Evolutionary conservation across 1,284 basidiomycete genomes (phyloP).

Genomic region (Apiotrichum veenhuisii): DNA sequence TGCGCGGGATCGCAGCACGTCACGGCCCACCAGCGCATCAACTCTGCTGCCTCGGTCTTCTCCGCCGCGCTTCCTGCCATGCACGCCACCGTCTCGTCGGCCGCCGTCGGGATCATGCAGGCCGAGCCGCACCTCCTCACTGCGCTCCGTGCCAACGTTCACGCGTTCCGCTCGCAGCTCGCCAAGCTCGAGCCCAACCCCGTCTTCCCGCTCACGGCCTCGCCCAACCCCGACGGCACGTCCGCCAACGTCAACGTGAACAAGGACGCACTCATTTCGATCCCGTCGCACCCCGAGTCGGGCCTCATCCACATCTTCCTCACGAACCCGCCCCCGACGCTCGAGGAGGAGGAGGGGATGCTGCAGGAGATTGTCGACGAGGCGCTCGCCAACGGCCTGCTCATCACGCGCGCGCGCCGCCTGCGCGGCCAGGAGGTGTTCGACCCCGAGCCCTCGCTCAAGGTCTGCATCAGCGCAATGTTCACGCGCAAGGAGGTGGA

Average conservation of each 20-base stretch:
- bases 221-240: constrained; percentile 1
- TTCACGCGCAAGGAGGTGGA: constrained; percentile 86
- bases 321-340: constrained; percentile 50
- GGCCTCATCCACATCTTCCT: constrained; percentile 85
- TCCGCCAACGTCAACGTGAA: constrained; percentile 9
- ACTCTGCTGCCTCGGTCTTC: constrained; percentile 92
- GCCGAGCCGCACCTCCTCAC: constrained; percentile 69
- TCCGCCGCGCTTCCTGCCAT: constrained; percentile 91
- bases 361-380: constrained; percentile 89
- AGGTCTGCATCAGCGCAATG: constrained; percentile 72
- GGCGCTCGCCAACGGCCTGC: constrained; percentile 66
- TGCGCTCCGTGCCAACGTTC: constrained; percentile 75
- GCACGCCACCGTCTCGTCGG: constrained; percentile 79
- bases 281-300: constrained; percentile 79
- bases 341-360: constrained; percentile 68
- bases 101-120: constrained; percentile 73
- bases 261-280: constrained; percentile 63
- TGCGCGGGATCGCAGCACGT: constrained; percentile 84
- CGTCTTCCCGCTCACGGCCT: constrained; percentile 1
- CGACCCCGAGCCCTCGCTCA: constrained; percentile 81
- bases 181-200: constrained; percentile 58
- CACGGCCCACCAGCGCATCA: constrained; percentile 93
- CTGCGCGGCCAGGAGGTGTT: constrained; percentile 74
- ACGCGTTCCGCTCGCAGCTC: constrained; percentile 68
- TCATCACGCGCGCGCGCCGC: constrained; percentile 76